phyloP scores from a whole-genome alignment of 192 early-diverging fungal genomes.

The Umbelopsis sp. region DNA sequence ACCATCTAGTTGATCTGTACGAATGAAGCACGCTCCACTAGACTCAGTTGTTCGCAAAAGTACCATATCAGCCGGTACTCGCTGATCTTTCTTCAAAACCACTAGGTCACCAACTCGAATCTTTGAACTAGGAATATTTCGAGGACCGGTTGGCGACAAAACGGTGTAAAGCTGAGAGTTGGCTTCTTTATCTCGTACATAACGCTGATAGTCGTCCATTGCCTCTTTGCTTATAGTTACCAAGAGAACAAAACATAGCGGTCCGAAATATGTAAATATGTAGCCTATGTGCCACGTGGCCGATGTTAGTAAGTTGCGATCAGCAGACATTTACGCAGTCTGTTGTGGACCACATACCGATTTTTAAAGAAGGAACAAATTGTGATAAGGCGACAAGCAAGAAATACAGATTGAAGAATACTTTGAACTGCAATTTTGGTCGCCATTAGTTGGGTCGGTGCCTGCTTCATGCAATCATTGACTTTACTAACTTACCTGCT shows the following conservation, averaged over 20 bases:
- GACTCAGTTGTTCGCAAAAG: conserved; percentile 82
- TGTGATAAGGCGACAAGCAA: conserved; percentile 91
- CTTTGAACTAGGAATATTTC: conserved; percentile 75
- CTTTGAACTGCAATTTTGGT: conserved; percentile 71
- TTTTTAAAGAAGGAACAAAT: conserved; percentile 85
- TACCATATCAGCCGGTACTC: conserved; percentile 90
- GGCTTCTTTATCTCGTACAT: conserved; percentile 82
- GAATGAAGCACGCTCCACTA: conserved; percentile 89
- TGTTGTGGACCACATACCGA: conserved; percentile 51
- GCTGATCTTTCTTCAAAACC: conserved; percentile 82
- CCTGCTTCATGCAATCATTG: neutral
- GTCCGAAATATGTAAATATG: conserved; percentile 91
- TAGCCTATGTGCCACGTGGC: conserved; percentile 55
- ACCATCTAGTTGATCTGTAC: conserved; percentile 96
- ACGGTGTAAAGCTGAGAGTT: conserved; percentile 83
- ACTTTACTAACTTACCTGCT: conserved; percentile 57
- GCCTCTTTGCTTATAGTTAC: conserved; percentile 95
- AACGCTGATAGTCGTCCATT: conserved; percentile 84
- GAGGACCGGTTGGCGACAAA: conserved; percentile 59
- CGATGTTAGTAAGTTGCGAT: neutral
- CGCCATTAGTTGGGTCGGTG: neutral
- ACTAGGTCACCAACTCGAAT: conserved; percentile 91
- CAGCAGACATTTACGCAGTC: neutral
- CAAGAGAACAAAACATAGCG: conserved; percentile 85
- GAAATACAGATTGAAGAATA: conserved; percentile 97